Base-by-base conservation (phyloP, 305 asterid species). In the Fraxinus latifolia region DNA sequence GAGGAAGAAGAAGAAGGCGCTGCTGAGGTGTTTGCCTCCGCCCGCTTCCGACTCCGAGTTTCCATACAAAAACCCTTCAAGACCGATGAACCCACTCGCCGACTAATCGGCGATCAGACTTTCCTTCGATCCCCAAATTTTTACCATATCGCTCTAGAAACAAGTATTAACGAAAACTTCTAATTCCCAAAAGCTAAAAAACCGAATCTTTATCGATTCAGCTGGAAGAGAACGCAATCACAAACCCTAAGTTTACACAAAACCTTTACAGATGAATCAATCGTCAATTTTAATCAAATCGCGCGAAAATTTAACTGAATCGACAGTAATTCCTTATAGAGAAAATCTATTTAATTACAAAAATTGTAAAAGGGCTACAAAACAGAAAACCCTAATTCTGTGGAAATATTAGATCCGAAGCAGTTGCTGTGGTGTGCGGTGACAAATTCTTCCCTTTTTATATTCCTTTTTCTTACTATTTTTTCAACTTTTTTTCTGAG, bases 11-110 rank as follows among this genome's bases (percentile, higher is more conserved):
- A 79, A 23, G 91, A 85, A 85, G 92, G 84, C 87, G 95, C 89
- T 91, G 97, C 44, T 89, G 98, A 93, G 88, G 95, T 92, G 91
- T 97, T 91, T 90, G 98, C 98, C 97, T 92, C 98, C 94, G 95
- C 98, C 94, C 99, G 97, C 97, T 96, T 96, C 89, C 98, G 98
- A 93, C 98, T 93, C 82, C 99, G 98, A 92, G 99, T 95, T 96
- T 95, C 99, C 98, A 82, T 96, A 95, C 98, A 96, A 94, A 89
- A 90, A 72, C 96, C 90, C 92, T 84, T 85, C 87, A 81, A 85
- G 89, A 86, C 88, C 84, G 88, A 75, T 83, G 53, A 70, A 90
- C 71, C 90, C 77, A 76, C 85, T 91, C 99, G 99, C 99, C 98
- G 97, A 92, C 89, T 84, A 92, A 87, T 91, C 97, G 98, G 98